phyloP scores from a whole-genome alignment of 176 grass and related monocot genomes.

The bread wheat (Triticum aestivum) region IWGSC_CS_RefSeq_v2.1 NC_057806.1:671530409-671530908 shows the following conservation, averaged over 20 bases:
- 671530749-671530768: not conserved
- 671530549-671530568: not conserved
- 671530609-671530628: not conserved
- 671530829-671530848: not conserved
- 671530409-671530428: slow-evolving; percentile 3
- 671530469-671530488: not conserved
- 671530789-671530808: not conserved
- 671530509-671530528: not conserved
- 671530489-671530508: not conserved
- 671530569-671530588: not conserved
- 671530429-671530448: not conserved
- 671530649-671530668: no score
- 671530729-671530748: not conserved
- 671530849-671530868: not conserved
- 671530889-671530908: no score
- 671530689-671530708: no score
- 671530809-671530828: not conserved
- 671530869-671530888: not conserved
- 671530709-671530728: not conserved
- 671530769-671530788: not conserved
- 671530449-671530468: not conserved
- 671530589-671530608: not conserved
- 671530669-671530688: not conserved
- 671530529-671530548: not conserved
- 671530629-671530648: no score